Percentiles rank a stretch among this genome's conserved stretches.
Evolutionary conservation across 768 basidiomycete species (phyloP).

Genomic region (Panus rudis): DNA sequence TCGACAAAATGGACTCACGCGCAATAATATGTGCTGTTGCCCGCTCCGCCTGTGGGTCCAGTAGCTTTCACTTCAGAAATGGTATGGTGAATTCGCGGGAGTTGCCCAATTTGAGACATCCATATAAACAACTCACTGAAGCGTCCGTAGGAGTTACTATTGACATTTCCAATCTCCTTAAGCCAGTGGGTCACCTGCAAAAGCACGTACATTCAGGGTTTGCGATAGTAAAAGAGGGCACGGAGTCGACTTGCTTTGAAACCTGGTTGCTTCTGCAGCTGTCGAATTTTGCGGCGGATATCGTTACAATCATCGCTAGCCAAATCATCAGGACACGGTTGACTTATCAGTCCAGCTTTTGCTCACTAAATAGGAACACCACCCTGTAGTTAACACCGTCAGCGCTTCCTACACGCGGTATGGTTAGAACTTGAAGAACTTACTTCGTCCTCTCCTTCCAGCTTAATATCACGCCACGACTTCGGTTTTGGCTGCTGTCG

Average conservation of each 20-base stretch:
- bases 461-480: constrained; percentile 32
- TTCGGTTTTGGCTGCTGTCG: no score
- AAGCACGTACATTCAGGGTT: neutral
- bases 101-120: neutral
- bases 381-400: constrained; percentile 10
- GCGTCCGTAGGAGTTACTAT: constrained; percentile 37
- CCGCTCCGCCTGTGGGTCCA: constrained; percentile 33
- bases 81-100: neutral
- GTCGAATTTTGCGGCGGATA: constrained; percentile 37
- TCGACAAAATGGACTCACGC: no score
- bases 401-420: constrained; percentile 3
- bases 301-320: constrained; percentile 39
- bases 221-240: neutral
- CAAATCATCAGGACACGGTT: neutral
- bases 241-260: constrained; percentile 30
- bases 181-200: constrained; percentile 43
- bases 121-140: constrained; percentile 33
- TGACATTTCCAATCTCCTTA: constrained; percentile 38
- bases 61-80: constrained; percentile 33
- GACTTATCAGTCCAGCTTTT: neutral
- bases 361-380: constrained; percentile 26
- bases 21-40: constrained; percentile 38
- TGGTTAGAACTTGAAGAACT: constrained; percentile 6
- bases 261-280: constrained; percentile 32
- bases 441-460: constrained; percentile 38